Percentiles rank a stretch among this genome's conserved stretches.
Evolutionary conservation across 768 basidiomycete genomes (phyloP).

Genomic region (Lyophyllum atratum): DNA sequence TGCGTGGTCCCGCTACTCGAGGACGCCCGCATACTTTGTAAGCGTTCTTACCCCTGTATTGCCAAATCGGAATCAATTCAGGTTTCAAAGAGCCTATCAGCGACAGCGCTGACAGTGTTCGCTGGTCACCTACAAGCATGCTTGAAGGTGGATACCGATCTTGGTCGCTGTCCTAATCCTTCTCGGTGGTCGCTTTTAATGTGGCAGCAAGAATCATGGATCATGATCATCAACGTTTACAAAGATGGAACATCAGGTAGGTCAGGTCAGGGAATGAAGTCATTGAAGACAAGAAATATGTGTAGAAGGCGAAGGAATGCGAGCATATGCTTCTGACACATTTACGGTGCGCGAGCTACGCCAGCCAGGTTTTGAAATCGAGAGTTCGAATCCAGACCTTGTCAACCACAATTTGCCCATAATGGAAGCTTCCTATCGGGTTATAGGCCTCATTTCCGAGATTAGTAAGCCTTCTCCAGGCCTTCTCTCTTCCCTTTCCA

Average conservation of each 20-base stretch:
- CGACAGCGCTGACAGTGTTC: not conserved
- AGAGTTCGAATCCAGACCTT: too few relatives aligned
- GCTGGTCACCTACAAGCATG: not conserved
- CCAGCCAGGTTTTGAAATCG: too few relatives aligned
- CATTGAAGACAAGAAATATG: not conserved
- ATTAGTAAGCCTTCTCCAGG: too few relatives aligned
- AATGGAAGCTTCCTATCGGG: too few relatives aligned
- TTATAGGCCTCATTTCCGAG: too few relatives aligned
- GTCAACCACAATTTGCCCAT: too few relatives aligned
- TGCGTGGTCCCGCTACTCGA: not conserved
- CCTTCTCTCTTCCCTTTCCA: too few relatives aligned
- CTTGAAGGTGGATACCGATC: not conserved
- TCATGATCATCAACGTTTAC: not conserved
- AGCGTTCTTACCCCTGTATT: not conserved
- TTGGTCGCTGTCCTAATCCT: not conserved
- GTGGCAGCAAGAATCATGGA: not conserved
- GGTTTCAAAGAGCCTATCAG: not conserved
- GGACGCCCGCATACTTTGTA: constrained; percentile 1
- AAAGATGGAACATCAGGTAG: not conserved
- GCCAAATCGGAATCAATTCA: not conserved
- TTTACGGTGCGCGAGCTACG: too few relatives aligned
- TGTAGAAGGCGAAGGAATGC: not conserved
- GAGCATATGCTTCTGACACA: not conserved
- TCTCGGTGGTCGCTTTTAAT: not conserved
- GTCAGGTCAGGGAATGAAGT: not conserved